These are phyloP conservation scores for Lophiotrema nucula DNA, from an alignment of 495 filamentous ascomycete species.

Conservation along the genomic window DNA sequence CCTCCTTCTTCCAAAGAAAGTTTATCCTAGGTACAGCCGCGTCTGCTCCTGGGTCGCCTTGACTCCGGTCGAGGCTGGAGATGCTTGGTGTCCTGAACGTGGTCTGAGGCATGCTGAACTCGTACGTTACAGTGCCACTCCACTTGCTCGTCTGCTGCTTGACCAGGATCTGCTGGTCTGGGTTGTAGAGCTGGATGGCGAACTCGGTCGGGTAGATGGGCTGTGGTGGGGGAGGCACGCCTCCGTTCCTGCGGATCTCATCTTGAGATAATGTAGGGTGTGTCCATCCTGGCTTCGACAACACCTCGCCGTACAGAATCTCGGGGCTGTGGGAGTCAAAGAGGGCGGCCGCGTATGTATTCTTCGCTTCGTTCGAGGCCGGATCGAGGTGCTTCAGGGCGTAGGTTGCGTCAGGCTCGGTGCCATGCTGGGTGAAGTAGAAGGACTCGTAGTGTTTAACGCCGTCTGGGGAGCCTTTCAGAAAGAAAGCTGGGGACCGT, in stretches of 20 bases:
- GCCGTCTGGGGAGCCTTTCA: slow-evolving; percentile 50
- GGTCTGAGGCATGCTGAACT: slow-evolving; percentile 87
- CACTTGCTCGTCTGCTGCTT: slow-evolving; percentile 70
- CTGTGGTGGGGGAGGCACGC: slow-evolving; percentile 65
- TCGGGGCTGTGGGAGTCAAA: slow-evolving; percentile 78
- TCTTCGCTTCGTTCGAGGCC: slow-evolving; percentile 62
- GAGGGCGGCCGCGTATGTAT: slow-evolving; percentile 82
- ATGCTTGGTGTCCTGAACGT: slow-evolving; percentile 76
- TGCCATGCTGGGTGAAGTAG: slow-evolving; percentile 75
- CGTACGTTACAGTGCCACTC: slow-evolving; percentile 77
- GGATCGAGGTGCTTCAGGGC: slow-evolving; percentile 72
- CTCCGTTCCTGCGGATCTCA: slow-evolving; percentile 71
- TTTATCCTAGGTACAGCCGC: slow-evolving; percentile 73
- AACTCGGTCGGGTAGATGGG: slow-evolving; percentile 77
- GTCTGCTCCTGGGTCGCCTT: slow-evolving; percentile 63
- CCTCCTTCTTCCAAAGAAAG: slow-evolving; percentile 91
- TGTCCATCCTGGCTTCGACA: slow-evolving; percentile 79
- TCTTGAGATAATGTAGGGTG: slow-evolving; percentile 77
- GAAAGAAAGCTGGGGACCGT: slow-evolving; percentile 57
- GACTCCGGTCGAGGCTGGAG: slow-evolving; percentile 73
- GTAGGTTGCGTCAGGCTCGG: slow-evolving; percentile 77
- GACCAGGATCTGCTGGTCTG: slow-evolving; percentile 76
- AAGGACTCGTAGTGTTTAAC: slow-evolving; percentile 59
- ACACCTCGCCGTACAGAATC: slow-evolving; percentile 81
- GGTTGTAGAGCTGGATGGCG: slow-evolving; percentile 86